phyloP scores from a whole-genome alignment of 345 rosid genomes.

The Brassica juncea region DNA sequence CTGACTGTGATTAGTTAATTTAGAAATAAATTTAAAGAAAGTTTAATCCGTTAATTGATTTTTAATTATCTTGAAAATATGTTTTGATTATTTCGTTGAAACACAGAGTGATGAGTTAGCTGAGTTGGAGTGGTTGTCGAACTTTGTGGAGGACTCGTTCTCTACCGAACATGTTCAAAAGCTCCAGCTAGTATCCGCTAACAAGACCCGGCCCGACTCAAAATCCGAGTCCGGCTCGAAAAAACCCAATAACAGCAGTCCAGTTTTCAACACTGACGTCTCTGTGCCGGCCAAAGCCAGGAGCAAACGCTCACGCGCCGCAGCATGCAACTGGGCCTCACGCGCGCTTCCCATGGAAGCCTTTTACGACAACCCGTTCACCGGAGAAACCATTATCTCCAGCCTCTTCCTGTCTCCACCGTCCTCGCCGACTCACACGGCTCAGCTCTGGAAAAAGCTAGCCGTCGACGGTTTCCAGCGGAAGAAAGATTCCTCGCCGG shows the following conservation, averaged over 20 bases:
- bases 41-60: background rate
- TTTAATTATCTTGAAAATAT: background rate
- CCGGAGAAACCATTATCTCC: conserved; percentile 63
- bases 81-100: background rate
- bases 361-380: conserved; percentile 65
- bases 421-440: conserved; percentile 1
- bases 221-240: conserved; percentile 44
- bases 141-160: conserved; percentile 90
- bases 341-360: conserved; percentile 57
- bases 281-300: conserved; percentile 90
- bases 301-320: conserved; percentile 87
- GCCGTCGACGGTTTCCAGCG: background rate
- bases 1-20: background rate
- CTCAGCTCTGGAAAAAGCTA: conserved; percentile 22
- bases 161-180: conserved; percentile 83
- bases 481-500: conserved; percentile 45
- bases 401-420: conserved; percentile 38
- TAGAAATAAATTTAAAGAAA: background rate
- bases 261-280: conserved; percentile 48
- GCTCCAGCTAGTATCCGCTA: conserved; percentile 75
- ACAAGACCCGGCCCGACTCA: conserved; percentile 54
- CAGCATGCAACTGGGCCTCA: conserved; percentile 80
- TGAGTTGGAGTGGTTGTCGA: conserved; percentile 95
- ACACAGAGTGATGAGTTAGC: conserved; percentile 84
- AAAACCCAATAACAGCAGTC: conserved; percentile 19